Evolutionary conservation across 805 yeast species (phyloP).

Genomic region (Saccharomycopsis oosterbeekiorum): DNA sequence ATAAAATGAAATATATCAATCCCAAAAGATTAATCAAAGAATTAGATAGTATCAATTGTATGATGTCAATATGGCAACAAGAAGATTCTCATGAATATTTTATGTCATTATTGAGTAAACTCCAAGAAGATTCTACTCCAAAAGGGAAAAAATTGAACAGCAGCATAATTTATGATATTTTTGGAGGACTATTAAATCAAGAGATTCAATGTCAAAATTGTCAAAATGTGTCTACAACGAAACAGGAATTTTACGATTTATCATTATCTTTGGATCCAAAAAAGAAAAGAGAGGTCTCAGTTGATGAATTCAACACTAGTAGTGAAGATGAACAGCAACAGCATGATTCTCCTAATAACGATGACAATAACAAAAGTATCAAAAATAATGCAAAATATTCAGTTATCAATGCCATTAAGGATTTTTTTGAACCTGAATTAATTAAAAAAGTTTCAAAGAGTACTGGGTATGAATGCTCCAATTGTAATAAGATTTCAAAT

Average conservation of each 20-base stretch:
- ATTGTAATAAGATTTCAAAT: slow-evolving; percentile 64
- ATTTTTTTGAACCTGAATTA: slow-evolving; percentile 75
- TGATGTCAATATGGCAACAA: slow-evolving; percentile 97
- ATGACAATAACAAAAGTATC: neutral
- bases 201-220: slow-evolving; percentile 76
- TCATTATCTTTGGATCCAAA: slow-evolving; percentile 63
- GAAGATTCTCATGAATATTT: slow-evolving; percentile 97
- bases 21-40: slow-evolving; percentile 67
- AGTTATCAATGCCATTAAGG: slow-evolving; percentile 64
- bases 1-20: slow-evolving; percentile 46
- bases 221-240: slow-evolving; percentile 73
- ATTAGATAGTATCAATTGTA: slow-evolving; percentile 77
- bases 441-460: slow-evolving; percentile 57
- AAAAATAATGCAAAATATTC: slow-evolving; percentile 37
- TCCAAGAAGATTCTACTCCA: slow-evolving; percentile 91
- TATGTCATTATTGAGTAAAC: slow-evolving; percentile 78
- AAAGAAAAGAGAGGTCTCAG: slow-evolving; percentile 31
- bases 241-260: slow-evolving; percentile 89
- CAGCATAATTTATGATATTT: slow-evolving; percentile 81
- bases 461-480: slow-evolving; percentile 74
- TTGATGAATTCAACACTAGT: slow-evolving; percentile 7
- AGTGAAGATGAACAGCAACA: slow-evolving; percentile 12
- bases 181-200: slow-evolving; percentile 86
- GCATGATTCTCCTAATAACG: neutral
- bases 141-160: slow-evolving; percentile 74